Base-by-base conservation (phyloP, 768 basidiomycete genomes). In the Trametes punicea region DNA sequence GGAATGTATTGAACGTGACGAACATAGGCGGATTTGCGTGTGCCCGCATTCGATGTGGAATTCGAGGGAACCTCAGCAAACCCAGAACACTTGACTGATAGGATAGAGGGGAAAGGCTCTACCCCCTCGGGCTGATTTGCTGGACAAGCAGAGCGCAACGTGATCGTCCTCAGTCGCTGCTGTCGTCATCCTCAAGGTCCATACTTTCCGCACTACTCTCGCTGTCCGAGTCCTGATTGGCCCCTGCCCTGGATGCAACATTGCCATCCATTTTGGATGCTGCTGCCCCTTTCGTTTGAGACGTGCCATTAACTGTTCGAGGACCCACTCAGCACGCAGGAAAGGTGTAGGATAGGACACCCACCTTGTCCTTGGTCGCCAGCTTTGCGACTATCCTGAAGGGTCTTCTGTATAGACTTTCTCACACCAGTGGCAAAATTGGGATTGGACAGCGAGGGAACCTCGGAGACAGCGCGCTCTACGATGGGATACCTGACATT, bases 401-500 rank as follows among this genome's bases (percentile, higher is more conserved):
- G 64, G 46, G 67, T 67, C 56, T 70, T 72, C 64, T 69, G 66
- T 57, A 73, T 62, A 51, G 71, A 64, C 61, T 70, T 72, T 60
- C 63, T 69, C 62, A 69, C 62, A 64, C 71, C 71, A 67, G 72
- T 73, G 16, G 51, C 51, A 46, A 71, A 66, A n/a, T 61, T 34
- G 2, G 64, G 57, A 23, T 67, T 62, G n/a, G 63, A 56, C 3
- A 68, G 51, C 18, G 58, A 31, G 9, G 56, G 57, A 6, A 62
- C 31, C 9, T 69, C 65, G 10, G 56, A 39, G 3, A 82, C 79
- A 10, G 84, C 83, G 16, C 84, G 81, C 58, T 87, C 84, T 26
- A 87, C 76, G 25, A 86, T 71, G 16, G 85, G 85, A 67, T 82
- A 87, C 56, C 87, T 87, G 15, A n/a, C 6, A 23, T n/a, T 6